A percentile compares a stretch with the other conserved stretches of the same genome.
Evolutionary conservation across 1,284 basidiomycete species (phyloP).

Genomic region (Sparassis latifolia): DNA sequence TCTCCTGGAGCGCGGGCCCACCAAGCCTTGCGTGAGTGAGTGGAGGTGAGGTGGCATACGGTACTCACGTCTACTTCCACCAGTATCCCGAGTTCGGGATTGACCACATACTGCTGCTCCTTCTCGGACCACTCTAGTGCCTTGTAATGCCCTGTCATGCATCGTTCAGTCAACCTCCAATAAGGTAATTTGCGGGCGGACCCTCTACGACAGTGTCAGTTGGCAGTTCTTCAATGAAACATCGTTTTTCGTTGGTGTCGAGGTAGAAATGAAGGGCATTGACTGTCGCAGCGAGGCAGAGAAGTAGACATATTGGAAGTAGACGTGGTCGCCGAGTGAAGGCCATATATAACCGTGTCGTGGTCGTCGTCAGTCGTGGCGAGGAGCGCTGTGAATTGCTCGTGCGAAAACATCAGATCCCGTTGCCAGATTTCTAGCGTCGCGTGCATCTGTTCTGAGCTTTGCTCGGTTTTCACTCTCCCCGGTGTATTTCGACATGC

Average conservation of each 20-base stretch:
- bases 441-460: neutral
- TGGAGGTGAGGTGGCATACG: neutral
- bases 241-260: conserved; percentile 86
- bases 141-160: conserved; percentile 74
- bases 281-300: conserved; percentile 34
- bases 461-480: neutral
- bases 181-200: conserved; percentile 25
- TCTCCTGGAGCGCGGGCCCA: conserved; percentile 50
- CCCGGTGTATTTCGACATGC: conserved; percentile 31
- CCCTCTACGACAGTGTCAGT: conserved; percentile 96
- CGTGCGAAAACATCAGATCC: conserved; percentile 17
- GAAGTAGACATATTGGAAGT: conserved; percentile 32
- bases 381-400: conserved; percentile 11
- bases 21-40: neutral
- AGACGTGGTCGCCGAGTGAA: conserved; percentile 23
- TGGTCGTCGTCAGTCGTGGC: conserved; percentile 16
- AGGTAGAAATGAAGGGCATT: conserved; percentile 87
- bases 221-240: conserved; percentile 98
- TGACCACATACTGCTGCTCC: conserved; percentile 62
- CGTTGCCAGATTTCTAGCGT: conserved; percentile 5
- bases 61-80: conserved; percentile 83
- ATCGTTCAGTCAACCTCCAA: neutral
- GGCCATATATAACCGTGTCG: conserved; percentile 21
- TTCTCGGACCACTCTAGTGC: conserved; percentile 88
- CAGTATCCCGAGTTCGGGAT: conserved; percentile 80